A percentile compares a stretch with the other conserved stretches of the same genome.
These are phyloP conservation scores for Viola pubescens DNA, from an alignment of 441 rosid genomes.

Conservation along the genomic window DNA sequence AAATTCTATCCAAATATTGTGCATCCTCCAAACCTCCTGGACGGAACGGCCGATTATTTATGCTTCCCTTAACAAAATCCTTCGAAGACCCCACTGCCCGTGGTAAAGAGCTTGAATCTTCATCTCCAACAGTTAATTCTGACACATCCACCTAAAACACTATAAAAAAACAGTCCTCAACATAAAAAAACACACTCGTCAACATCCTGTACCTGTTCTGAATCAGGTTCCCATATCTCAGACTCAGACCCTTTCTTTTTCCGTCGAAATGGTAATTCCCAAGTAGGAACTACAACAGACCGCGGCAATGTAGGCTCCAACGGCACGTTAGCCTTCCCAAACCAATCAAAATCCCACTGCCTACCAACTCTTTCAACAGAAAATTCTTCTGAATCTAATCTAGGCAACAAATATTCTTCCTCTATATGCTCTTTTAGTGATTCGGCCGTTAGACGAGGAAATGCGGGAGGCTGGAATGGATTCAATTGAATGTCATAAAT, in stretches of 20 bases:
- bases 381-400: constrained; percentile 64
- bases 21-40: constrained; percentile 92
- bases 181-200: background rate
- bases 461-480: constrained; percentile 86
- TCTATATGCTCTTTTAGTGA: constrained; percentile 76
- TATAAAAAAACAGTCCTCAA: constrained; percentile 32
- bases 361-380: constrained; percentile 65
- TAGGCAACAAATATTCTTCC: constrained; percentile 73
- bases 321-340: constrained; percentile 65
- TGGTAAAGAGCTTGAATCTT: constrained; percentile 58
- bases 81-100: constrained; percentile 59
- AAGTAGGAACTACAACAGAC: constrained; percentile 62
- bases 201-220: constrained; percentile 53
- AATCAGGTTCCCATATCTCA: constrained; percentile 67
- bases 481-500: background rate
- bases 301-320: constrained; percentile 71
- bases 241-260: constrained; percentile 26
- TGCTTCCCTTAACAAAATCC: constrained; percentile 89
- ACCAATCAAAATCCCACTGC: constrained; percentile 98
- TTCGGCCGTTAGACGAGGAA: constrained; percentile 66
- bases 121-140: constrained; percentile 59
- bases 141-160: constrained; percentile 76
- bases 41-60: constrained; percentile 82
- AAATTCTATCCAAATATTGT: constrained; percentile 46
- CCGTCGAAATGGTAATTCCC: constrained; percentile 87